Conservation (phyloP, 2,329 filamentous ascomycete species). For the Pseudogymnoascus sp. region DNA sequence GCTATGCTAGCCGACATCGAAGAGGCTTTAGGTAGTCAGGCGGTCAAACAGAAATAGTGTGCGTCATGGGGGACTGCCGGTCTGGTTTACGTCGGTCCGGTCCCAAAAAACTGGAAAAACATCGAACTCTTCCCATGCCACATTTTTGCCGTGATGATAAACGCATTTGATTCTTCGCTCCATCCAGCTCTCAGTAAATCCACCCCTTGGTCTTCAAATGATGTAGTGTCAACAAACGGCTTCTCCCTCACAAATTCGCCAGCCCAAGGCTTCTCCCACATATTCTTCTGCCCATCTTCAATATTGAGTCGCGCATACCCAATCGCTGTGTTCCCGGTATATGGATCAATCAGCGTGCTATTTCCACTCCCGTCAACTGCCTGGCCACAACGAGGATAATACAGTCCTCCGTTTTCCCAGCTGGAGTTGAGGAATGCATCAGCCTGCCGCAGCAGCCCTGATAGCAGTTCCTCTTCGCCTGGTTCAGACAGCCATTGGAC, state of each 20-base stretch:
- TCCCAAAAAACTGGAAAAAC: too few species aligned
- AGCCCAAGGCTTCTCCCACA: conserved; percentile 31
- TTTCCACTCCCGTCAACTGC: conserved; percentile 20
- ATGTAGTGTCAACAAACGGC: neutral
- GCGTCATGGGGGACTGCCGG: too few species aligned
- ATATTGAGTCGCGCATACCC: conserved; percentile 33
- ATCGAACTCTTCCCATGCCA: conserved; percentile 5
- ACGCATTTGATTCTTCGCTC: neutral
- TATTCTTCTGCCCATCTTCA: conserved; percentile 29
- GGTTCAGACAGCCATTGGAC: conserved; percentile 31
- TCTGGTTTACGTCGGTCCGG: too few species aligned
- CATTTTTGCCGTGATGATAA: conserved; percentile 8
- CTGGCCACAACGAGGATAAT: conserved; percentile 27
- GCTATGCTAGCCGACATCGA: neutral
- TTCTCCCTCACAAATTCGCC: conserved; percentile 12
- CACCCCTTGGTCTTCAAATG: neutral
- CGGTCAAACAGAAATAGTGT: neutral
- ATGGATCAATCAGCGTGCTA: conserved; percentile 29
- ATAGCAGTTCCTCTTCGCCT: conserved; percentile 17
- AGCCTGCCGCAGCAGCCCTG: conserved; percentile 24
- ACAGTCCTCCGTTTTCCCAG: conserved; percentile 32
- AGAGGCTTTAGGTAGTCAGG: neutral
- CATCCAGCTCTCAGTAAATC: conserved; percentile 8
- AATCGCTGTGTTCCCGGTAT: conserved; percentile 31
- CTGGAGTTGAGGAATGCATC: conserved; percentile 24